Base-by-base conservation (phyloP, 2,329 filamentous ascomycete species). In the Cercospora nicotianae region DNA sequence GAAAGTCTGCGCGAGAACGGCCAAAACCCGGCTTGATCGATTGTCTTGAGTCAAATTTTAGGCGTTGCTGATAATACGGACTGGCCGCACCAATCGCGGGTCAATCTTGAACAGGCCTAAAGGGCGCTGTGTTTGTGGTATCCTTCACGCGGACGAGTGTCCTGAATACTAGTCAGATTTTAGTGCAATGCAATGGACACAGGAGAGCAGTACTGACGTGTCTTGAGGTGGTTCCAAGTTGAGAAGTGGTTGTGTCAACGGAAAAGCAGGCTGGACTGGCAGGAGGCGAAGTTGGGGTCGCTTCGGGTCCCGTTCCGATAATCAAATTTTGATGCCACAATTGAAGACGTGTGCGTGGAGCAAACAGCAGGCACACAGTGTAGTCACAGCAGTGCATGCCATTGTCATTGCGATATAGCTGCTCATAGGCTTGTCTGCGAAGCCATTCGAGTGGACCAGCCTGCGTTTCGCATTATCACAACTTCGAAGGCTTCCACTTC, bases 401-500 rank as follows among this genome's bases (percentile, higher is more conserved):
- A 51, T 51, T 20, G 45, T 8, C 13, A 13, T 28, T 13, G 9
- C 12, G 10, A 55, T 55, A 8, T 2, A 28, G 23, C 48, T 23
- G 48, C 23, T 6, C 18, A 28, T 5, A 20, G 45, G 18, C 45
- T 23, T 20, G 12, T 48, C 12, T 57, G 2, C 23, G 13, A 31
- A 26, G 10, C 10, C 9, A 53, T 2, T 12, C 16, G 48, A 53
- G 45, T 7, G 1, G 3, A 2, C 36, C 36, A 39, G 12, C 26
- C 42, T 10, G 42, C 12, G n/a, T 1, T 18, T 18, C 13, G 13
- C 23, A 3, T n/a, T 3, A 55, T 51, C 70, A 72, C 51, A 74
- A 59, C 55, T 69, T 70, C 33, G 67, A 65, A 6, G 60, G 67
- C 60, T 68, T 69, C 73, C 72, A 75, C 62, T 66, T 70, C 23